A percentile compares a stretch with the other conserved stretches of the same genome.
These are phyloP conservation scores for Tympanopsis confertula DNA, from an alignment of 2,329 filamentous ascomycete species.

Conservation along the genomic window DNA sequence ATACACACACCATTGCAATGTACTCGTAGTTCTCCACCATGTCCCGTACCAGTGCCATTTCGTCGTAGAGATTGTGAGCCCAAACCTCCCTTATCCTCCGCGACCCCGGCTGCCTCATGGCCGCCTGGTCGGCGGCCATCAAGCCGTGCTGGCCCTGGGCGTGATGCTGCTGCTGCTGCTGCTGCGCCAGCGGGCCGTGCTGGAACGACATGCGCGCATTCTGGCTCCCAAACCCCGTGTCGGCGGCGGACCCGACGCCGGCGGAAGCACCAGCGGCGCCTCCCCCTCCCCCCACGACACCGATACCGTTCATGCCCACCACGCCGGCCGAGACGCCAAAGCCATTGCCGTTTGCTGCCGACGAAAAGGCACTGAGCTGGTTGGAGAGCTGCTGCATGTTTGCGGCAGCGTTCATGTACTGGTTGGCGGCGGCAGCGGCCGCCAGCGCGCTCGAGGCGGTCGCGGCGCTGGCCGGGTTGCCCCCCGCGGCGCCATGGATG, in stretches of 20 bases:
- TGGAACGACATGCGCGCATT: conserved; percentile 80
- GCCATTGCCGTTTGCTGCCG: not conserved
- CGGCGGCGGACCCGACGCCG: conserved; percentile 44
- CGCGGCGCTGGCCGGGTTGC: too few species aligned
- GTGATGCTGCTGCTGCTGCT: conserved; percentile 14
- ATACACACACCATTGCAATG: conserved; percentile 77
- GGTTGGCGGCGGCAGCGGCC: not conserved
- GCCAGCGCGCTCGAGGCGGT: not conserved
- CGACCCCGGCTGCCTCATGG: conserved; percentile 54
- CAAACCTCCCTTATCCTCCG: conserved; percentile 78
- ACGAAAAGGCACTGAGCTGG: not conserved
- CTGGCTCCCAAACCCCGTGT: conserved; percentile 72
- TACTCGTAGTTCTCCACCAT: conserved; percentile 86
- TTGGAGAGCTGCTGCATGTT: not conserved
- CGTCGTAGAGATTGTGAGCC: conserved; percentile 80
- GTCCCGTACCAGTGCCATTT: conserved; percentile 74
- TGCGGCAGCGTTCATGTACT: not conserved
- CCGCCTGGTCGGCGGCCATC: conserved; percentile 35
- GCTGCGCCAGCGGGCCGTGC: conserved; percentile 49
- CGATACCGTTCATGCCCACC: conserved; percentile 43
- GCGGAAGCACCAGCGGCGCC: conserved; percentile 33
- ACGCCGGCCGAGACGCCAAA: conserved; percentile 35
- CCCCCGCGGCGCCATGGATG: too few species aligned
- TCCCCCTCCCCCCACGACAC: conserved; percentile 43
- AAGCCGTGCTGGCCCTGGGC: conserved; percentile 12